Percentiles rank a stretch among this genome's conserved stretches.
These are phyloP conservation scores for Henningerozyma blattae DNA, from an alignment of 805 yeast species.

Conservation along the genomic window DNA sequence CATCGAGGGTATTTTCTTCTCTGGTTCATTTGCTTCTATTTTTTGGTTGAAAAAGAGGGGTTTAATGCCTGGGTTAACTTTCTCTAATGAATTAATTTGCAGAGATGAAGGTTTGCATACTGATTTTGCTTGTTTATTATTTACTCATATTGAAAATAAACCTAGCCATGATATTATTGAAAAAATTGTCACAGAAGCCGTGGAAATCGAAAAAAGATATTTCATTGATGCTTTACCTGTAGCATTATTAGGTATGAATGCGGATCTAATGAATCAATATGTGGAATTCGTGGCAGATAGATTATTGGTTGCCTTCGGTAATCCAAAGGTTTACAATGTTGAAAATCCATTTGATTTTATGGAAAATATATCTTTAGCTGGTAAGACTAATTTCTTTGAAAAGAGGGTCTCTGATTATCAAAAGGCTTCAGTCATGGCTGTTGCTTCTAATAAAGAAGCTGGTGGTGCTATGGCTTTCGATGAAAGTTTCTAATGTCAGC, in stretches of 20 bases:
- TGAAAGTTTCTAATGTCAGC: constrained; percentile 95
- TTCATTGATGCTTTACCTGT: constrained; percentile 93
- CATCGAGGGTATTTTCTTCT: constrained; percentile 96
- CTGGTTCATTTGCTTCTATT: constrained; percentile 96
- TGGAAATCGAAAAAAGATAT: constrained; percentile 84
- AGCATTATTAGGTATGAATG: constrained; percentile 89
- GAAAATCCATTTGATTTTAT: constrained; percentile 95
- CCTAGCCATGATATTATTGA: constrained; percentile 72
- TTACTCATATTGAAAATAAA: constrained; percentile 84
- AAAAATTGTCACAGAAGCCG: constrained; percentile 89
- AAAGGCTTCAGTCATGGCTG: constrained; percentile 98
- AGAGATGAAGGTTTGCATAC: constrained; percentile 99
- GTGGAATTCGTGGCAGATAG: constrained; percentile 97
- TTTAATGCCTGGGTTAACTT: constrained; percentile 96
- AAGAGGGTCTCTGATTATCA: constrained; percentile 98
- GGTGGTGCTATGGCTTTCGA: constrained; percentile 67
- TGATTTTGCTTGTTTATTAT: constrained; percentile 92
- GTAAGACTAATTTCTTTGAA: constrained; percentile 98
- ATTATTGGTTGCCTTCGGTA: constrained; percentile 81
- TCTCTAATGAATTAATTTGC: constrained; percentile 93
- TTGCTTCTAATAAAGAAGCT: constrained; percentile 36
- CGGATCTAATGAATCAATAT: constrained; percentile 89
- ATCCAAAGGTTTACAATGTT: constrained; percentile 75
- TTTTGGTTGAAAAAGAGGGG: constrained; percentile 99
- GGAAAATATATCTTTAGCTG: constrained; percentile 97